These are phyloP conservation scores for Rhodocollybia butyracea DNA, from an alignment of 768 basidiomycete species.

Conservation along the genomic window DNA sequence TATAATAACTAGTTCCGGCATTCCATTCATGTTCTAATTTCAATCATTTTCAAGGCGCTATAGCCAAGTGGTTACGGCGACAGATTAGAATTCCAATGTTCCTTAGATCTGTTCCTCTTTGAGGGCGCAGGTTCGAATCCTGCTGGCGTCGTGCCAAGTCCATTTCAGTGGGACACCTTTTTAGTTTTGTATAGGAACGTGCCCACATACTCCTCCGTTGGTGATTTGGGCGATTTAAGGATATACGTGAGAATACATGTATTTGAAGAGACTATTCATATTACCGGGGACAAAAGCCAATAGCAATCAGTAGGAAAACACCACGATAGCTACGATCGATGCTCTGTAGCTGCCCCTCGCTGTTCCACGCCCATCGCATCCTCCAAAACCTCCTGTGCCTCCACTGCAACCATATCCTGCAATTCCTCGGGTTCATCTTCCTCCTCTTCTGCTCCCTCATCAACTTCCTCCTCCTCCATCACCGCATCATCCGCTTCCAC, in stretches of 20 bases:
- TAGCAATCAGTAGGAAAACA: no score
- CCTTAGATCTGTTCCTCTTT: conserved; percentile 71
- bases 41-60: no score
- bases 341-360: neutral
- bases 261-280: no score
- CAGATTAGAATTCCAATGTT: conserved; percentile 43
- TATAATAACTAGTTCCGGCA: no score
- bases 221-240: no score
- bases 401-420: conserved; percentile 40
- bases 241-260: no score
- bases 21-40: no score
- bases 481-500: conserved; percentile 18
- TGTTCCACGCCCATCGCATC: conserved; percentile 39
- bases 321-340: no score
- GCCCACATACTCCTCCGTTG: no score
- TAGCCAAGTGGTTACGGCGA: conserved; percentile 81
- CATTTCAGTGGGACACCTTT: no score
- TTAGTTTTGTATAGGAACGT: no score
- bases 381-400: conserved; percentile 37
- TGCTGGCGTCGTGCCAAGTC: conserved; percentile 69
- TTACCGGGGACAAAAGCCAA: no score
- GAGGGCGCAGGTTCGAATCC: conserved; percentile 69
- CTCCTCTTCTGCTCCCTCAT: conserved; percentile 28
- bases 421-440: conserved; percentile 30
- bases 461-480: conserved; percentile 32